phyloP scores from a whole-genome alignment of 352 stramenopile genomes.

The Phytophthora pisi region DNA sequence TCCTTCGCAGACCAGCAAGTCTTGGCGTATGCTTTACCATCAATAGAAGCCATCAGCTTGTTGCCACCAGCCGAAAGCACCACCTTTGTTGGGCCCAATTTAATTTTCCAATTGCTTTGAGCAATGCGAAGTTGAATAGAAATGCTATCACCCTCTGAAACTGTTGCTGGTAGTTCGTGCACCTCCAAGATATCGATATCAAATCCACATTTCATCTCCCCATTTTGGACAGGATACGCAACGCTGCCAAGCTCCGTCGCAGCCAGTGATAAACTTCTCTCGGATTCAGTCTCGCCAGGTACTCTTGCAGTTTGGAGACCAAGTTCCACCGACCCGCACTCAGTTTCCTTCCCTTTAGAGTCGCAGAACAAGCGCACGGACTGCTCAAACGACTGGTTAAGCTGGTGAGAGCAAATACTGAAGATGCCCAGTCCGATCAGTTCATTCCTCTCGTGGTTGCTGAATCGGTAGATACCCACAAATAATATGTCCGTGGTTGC shows the following conservation, averaged over 20 bases:
- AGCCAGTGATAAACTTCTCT: constrained; percentile 12
- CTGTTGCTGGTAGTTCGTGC: constrained; percentile 4
- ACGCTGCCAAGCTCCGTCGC: constrained; percentile 18
- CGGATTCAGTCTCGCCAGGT: not conserved
- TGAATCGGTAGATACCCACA: constrained; percentile 31
- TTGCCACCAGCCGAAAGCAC: not conserved
- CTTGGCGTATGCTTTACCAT: constrained; percentile 3
- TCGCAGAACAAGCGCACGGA: constrained; percentile 11
- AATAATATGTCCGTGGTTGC: constrained; percentile 19
- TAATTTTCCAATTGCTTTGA: constrained; percentile 29
- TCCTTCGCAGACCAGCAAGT: constrained; percentile 33
- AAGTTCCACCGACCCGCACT: constrained; percentile 21
- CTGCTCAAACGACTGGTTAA: constrained; percentile 7
- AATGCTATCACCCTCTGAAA: constrained; percentile 19
- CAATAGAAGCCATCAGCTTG: not conserved
- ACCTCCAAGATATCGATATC: constrained; percentile 25
- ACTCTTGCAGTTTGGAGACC: constrained; percentile 8
- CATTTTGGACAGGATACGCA: constrained; percentile 17
- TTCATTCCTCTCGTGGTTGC: constrained; percentile 30
- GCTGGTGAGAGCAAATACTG: not conserved
- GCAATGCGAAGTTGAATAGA: constrained; percentile 16
- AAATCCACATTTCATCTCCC: constrained; percentile 29
- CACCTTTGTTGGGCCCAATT: constrained; percentile 14
- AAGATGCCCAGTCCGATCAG: constrained; percentile 28
- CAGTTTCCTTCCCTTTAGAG: not conserved